Evolutionary conservation across 108 stramenopile genomes (phyloP).

Genomic region (Skeletonema tropicum): DNA sequence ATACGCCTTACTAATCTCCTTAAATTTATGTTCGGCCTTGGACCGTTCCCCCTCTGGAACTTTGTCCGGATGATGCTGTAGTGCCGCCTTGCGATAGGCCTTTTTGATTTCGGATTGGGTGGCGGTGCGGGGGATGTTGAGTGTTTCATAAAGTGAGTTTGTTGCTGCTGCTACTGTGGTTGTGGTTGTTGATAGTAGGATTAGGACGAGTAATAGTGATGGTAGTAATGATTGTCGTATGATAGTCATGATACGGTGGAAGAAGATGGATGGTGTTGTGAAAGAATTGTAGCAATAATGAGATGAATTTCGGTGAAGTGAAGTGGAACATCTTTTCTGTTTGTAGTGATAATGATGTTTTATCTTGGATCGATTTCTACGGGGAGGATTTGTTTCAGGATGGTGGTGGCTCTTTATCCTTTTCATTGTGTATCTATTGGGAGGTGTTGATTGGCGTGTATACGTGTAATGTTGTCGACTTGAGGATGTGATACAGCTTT

Average conservation of each 20-base stretch:
- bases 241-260: background rate
- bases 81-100: constrained; percentile 80
- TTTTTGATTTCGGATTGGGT: constrained; percentile 78
- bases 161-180: constrained; percentile 24
- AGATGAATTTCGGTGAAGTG: no score
- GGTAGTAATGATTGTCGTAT: background rate
- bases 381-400: no score
- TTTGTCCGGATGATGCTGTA: constrained; percentile 95
- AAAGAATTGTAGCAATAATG: no score
- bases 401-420: background rate
- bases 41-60: constrained; percentile 47
- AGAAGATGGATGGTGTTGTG: no score
- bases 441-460: no score
- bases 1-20: constrained; percentile 93
- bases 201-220: background rate
- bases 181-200: background rate
- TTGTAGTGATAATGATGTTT: background rate
- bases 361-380: background rate
- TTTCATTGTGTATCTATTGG: no score
- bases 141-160: constrained; percentile 62
- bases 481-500: no score
- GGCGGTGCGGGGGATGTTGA: constrained; percentile 54
- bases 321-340: no score
- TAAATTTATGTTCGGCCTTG: constrained; percentile 82
- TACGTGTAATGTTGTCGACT: no score